These are phyloP conservation scores for Tetracentron sinense DNA, from an alignment of 164 flowering plant genomes.

Conservation along the genomic window DNA sequence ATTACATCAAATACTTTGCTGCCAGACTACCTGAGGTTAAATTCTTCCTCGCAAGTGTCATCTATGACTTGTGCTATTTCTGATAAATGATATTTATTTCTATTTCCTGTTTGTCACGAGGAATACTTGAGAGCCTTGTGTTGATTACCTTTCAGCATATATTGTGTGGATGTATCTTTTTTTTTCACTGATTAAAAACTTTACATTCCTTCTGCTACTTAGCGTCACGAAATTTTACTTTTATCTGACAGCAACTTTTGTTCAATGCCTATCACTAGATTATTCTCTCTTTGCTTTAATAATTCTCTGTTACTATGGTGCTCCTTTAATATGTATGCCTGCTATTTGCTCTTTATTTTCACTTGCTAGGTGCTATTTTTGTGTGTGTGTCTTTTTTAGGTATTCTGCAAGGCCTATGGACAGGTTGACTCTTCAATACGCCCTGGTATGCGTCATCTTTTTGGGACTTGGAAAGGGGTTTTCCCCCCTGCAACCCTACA, in stretches of 20 bases:
- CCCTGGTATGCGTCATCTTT: conserved; percentile 89
- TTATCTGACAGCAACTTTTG: neutral
- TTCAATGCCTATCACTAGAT: neutral
- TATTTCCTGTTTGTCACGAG: neutral
- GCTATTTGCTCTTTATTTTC: neutral
- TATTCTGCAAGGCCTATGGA: conserved; percentile 87
- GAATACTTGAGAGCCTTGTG: neutral
- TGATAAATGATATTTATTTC: neutral
- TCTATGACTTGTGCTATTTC: neutral
- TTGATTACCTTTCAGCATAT: neutral
- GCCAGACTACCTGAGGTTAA: conserved; percentile 90
- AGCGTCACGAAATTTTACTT: neutral
- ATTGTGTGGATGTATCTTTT: neutral
- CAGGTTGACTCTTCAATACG: conserved; percentile 78
- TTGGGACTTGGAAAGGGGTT: conserved; percentile 96
- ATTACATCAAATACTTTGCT: conserved; percentile 85
- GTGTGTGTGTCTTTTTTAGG: conserved; percentile 34
- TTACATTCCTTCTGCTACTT: neutral
- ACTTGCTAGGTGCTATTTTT: neutral
- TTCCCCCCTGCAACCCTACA: conserved; percentile 80
- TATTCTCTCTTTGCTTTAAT: too few species aligned
- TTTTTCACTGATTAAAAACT: neutral
- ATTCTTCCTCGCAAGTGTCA: neutral
- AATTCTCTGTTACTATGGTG: too few species aligned
- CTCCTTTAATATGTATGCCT: neutral